Conservation (phyloP, 2,329 filamentous ascomycete genomes). For the Tolypocladium capitatum region DNA sequence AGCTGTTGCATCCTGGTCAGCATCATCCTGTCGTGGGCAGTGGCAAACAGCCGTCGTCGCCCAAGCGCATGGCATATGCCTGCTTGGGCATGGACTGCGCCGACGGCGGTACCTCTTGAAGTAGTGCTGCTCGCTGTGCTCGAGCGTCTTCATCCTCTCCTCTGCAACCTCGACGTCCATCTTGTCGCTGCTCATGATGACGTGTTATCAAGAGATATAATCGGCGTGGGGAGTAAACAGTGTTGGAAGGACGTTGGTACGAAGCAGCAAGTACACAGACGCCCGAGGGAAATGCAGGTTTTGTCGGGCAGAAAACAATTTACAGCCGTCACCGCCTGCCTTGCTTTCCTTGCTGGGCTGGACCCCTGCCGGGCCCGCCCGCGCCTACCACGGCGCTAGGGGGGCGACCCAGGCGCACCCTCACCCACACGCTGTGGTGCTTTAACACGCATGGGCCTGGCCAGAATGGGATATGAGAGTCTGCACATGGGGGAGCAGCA, state of each 20-base stretch:
- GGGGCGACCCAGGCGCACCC: no score
- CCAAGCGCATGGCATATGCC: neutral
- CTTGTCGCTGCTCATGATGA: slow-evolving; percentile 33
- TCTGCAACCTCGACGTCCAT: slow-evolving; percentile 50
- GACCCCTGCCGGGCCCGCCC: neutral
- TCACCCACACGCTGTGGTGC: neutral
- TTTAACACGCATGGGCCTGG: neutral
- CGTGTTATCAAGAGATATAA: neutral
- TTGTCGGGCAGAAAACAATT: slow-evolving; percentile 18
- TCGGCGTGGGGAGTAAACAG: no score
- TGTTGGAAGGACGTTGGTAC: no score
- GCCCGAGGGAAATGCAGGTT: slow-evolving; percentile 6
- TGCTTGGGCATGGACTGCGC: neutral
- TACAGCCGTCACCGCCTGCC: slow-evolving; percentile 15
- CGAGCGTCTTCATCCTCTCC: slow-evolving; percentile 56
- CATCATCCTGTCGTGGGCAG: slow-evolving; percentile 4
- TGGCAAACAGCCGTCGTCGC: neutral
- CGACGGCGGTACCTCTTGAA: slow-evolving; percentile 69
- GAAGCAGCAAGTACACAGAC: neutral
- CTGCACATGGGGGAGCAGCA: no score
- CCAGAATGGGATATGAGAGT: neutral
- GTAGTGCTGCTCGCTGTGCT: slow-evolving; percentile 96
- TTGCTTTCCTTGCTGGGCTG: neutral
- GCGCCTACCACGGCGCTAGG: neutral
- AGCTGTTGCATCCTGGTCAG: slow-evolving; percentile 46